These are phyloP conservation scores for Apiotrichum gamsii DNA, from an alignment of 1,284 basidiomycete species.

Conservation along the genomic window DNA sequence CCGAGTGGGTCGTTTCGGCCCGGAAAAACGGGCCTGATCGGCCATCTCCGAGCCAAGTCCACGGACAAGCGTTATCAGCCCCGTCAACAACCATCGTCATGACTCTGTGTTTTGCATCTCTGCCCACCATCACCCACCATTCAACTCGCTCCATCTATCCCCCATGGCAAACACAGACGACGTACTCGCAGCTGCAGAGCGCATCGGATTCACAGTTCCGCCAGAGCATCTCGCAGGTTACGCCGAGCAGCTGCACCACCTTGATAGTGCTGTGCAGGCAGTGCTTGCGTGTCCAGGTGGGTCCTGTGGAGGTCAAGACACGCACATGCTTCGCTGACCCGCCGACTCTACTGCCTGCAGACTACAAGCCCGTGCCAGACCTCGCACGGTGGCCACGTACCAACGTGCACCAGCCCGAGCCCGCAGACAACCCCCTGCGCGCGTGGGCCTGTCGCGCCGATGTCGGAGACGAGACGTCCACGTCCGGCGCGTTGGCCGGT, in stretches of 20 bases:
- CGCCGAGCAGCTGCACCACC: conserved; percentile 13
- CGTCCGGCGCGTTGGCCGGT: conserved; percentile 12
- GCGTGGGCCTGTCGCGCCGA: conserved; percentile 27
- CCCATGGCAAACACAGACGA: not conserved
- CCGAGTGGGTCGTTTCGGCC: no score
- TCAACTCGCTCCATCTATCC: no score
- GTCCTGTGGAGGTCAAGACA: no score
- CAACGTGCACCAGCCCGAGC: conserved; percentile 20
- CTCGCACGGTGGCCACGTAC: conserved; percentile 16
- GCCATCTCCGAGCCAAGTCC: no score
- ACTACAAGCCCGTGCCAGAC: conserved; percentile 27
- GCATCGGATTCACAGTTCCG: conserved; percentile 18
- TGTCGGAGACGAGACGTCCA: conserved; percentile 9
- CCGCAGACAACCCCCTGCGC: conserved; percentile 16
- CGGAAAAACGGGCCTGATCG: no score
- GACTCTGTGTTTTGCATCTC: no score
- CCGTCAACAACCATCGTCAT: no score
- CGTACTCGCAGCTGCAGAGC: conserved; percentile 10
- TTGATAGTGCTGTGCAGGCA: not conserved
- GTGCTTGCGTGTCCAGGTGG: no score
- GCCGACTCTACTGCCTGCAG: conserved; percentile 7
- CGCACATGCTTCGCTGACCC: conserved; percentile 9
- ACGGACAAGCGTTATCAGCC: no score
- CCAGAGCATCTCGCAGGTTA: conserved; percentile 18
- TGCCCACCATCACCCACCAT: no score